phyloP scores from a whole-genome alignment of 2,329 filamentous ascomycete species.

The Thermoascus crustaceus region DNA sequence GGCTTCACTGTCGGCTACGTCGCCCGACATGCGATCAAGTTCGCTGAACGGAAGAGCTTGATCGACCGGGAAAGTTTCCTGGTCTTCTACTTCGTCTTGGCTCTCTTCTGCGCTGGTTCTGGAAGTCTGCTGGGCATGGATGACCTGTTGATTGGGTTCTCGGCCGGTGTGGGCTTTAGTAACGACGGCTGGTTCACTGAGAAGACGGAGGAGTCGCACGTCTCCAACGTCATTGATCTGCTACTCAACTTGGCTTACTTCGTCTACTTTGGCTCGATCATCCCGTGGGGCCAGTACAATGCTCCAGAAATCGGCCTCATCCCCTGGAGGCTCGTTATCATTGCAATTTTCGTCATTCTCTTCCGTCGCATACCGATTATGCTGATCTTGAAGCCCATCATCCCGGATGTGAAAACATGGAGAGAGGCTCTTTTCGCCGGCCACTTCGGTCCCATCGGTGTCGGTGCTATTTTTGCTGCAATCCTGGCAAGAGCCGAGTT shows the following conservation, averaged over 20 bases:
- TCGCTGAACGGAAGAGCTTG: slow-evolving; percentile 71
- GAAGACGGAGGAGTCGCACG: slow-evolving; percentile 96
- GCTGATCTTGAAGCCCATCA: slow-evolving; percentile 80
- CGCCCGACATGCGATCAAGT: slow-evolving; percentile 83
- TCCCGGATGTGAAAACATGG: slow-evolving; percentile 97
- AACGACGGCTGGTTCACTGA: slow-evolving; percentile 99
- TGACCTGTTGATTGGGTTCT: slow-evolving; percentile 88
- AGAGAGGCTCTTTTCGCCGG: slow-evolving; percentile 93
- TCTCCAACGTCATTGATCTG: slow-evolving; percentile 98
- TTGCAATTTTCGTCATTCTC: slow-evolving; percentile 86
- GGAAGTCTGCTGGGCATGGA: slow-evolving; percentile 87
- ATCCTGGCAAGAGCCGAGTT: slow-evolving; percentile 90
- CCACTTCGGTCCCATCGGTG: slow-evolving; percentile 95
- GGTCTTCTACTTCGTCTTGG: slow-evolving; percentile 96
- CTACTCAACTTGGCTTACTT: slow-evolving; percentile 97
- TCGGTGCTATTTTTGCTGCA: slow-evolving; percentile 91
- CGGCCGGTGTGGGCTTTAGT: slow-evolving; percentile 94
- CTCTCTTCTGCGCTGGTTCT: slow-evolving; percentile 89
- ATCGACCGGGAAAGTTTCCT: slow-evolving; percentile 97
- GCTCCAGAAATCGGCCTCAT: slow-evolving; percentile 61
- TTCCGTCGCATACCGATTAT: slow-evolving; percentile 96
- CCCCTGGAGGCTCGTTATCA: slow-evolving; percentile 86
- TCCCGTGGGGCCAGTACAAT: slow-evolving; percentile 92
- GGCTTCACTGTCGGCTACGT: slow-evolving; percentile 83
- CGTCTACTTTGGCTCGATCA: slow-evolving; percentile 94